Base-by-base conservation (phyloP, 495 filamentous ascomycete genomes). In the Podospora tetraspora region DNA sequence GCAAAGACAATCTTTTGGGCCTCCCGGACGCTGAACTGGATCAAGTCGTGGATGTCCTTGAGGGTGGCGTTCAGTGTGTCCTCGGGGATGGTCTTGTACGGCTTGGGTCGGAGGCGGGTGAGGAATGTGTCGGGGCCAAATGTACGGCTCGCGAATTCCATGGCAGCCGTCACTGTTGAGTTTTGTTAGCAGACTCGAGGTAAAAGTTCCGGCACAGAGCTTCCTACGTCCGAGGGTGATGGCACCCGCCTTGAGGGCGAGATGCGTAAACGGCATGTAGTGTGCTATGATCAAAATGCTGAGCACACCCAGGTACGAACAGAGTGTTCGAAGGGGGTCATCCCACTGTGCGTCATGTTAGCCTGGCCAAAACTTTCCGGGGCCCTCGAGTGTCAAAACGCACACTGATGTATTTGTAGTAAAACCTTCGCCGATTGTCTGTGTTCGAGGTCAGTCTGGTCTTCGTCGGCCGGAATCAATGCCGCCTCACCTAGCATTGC, bases 81-180 rank as follows among this genome's bases (percentile, higher is more conserved):
- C n/a, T 64, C 62, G 3, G 62, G 37, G 23, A 64, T 21, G n/a
- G 34, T 64, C n/a, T 34, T 21, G 13, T 64, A 64, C 9, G 30
- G 32, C 32, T 56, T 52, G 21, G 62, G 32, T 0, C 62, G 62
- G n/a, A 64, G 19, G 32, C 62, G 62, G 9, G 62, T 10, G 30
- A 64, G 62, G 62, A 64, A 24, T 11, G 62, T 64, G 62, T 64
- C 37, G 16, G 62, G 62, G 21, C 62, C 62, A 27, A 64, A 64
- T 12, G 62, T 19, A 8, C 62, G 62, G 24, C 37, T 64, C 3
- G 32, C 62, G 3, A 52, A 64, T 1, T 64, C 62, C 19, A 34
- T 24, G 19, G 43, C 37, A 5, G 62, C 10, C 4, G 43, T 16
- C 2, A 37, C 62, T 64, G 22, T 13, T n/a, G 13, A 10, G 24